Conservation (phyloP, 2,329 filamentous ascomycete genomes). For the Dothideomycetidae sp. region DNA sequence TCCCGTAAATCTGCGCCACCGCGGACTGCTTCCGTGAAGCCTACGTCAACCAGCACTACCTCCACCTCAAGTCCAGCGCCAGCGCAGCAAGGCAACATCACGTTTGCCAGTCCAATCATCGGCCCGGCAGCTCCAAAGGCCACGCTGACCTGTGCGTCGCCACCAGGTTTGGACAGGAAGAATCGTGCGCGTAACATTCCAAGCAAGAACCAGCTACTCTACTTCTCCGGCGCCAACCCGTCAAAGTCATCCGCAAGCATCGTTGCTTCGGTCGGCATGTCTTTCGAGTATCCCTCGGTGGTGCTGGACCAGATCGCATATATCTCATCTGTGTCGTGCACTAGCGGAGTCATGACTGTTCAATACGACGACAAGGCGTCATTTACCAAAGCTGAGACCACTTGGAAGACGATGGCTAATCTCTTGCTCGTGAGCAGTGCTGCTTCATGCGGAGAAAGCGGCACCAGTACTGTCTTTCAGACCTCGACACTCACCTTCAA, state of each 20-base stretch:
- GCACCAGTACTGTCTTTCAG: conserved; percentile 10
- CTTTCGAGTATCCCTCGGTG: conserved; percentile 11
- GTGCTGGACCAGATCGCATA: conserved; percentile 11
- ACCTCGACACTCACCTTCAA: conserved; percentile 10
- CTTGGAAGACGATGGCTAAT: conserved; percentile 6
- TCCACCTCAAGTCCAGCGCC: too few species aligned
- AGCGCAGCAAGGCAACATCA: too few species aligned
- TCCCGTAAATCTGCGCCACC: too few species aligned
- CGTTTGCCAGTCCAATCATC: too few species aligned
- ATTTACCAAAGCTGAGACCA: conserved; percentile 2
- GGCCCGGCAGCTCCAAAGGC: too few species aligned
- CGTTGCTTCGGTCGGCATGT: conserved; percentile 5
- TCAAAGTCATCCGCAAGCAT: conserved; percentile 1
- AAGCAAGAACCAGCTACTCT: background rate
- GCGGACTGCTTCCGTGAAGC: too few species aligned
- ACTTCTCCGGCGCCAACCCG: conserved; percentile 4
- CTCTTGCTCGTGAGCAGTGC: conserved; percentile 10
- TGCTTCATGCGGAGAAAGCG: conserved; percentile 9
- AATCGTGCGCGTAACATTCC: conserved; percentile 7
- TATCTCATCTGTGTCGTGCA: conserved; percentile 10
- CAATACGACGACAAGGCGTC: conserved; percentile 8
- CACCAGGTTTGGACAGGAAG: conserved; percentile 5
- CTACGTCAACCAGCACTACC: too few species aligned
- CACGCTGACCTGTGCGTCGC: background rate
- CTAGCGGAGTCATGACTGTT: conserved; percentile 3